A percentile compares a stretch with the other conserved stretches of the same genome.
phyloP scores from a whole-genome alignment of 2,329 filamentous ascomycete genomes.

The Aphanocladium album region DNA sequence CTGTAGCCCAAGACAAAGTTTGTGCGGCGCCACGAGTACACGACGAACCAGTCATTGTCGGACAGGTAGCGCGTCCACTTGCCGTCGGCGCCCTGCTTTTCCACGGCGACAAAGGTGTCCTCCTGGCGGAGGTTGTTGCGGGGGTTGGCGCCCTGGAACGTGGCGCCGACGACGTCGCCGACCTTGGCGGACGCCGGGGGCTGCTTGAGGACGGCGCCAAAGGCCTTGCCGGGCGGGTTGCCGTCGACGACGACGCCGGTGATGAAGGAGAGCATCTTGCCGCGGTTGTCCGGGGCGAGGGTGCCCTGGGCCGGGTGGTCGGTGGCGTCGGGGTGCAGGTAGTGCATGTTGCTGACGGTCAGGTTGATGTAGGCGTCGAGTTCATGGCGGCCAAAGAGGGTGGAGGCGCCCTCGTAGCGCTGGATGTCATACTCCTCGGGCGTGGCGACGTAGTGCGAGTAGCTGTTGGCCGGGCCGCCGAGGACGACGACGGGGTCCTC shows the following conservation, averaged over 20 bases:
- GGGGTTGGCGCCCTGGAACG: constrained; percentile 83
- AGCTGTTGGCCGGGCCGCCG: constrained; percentile 85
- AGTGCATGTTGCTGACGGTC: constrained; percentile 57
- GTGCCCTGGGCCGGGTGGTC: constrained; percentile 47
- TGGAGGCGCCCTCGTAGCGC: constrained; percentile 92
- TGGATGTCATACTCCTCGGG: constrained; percentile 78
- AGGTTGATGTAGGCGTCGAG: constrained; percentile 85
- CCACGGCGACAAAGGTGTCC: constrained; percentile 71
- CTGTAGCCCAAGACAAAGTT: constrained; percentile 67
- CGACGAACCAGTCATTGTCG: constrained; percentile 78
- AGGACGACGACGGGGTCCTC: constrained; percentile 70
- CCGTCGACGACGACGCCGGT: constrained; percentile 71
- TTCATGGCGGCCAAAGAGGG: constrained; percentile 77
- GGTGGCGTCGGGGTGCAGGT: constrained; percentile 33
- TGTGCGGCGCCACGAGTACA: constrained; percentile 74
- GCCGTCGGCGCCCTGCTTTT: constrained; percentile 45
- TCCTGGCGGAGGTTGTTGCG: constrained; percentile 80
- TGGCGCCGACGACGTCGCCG: constrained; percentile 59
- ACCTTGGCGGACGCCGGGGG: constrained; percentile 48
- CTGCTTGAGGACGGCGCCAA: constrained; percentile 61
- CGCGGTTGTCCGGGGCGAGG: constrained; percentile 71
- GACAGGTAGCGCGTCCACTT: constrained; percentile 63
- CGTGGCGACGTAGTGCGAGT: constrained; percentile 77
- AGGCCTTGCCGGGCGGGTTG: constrained; percentile 58
- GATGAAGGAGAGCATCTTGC: constrained; percentile 74